Conservation (phyloP, 1,284 basidiomycete genomes). For the Rhodotorula sp. region DNA sequence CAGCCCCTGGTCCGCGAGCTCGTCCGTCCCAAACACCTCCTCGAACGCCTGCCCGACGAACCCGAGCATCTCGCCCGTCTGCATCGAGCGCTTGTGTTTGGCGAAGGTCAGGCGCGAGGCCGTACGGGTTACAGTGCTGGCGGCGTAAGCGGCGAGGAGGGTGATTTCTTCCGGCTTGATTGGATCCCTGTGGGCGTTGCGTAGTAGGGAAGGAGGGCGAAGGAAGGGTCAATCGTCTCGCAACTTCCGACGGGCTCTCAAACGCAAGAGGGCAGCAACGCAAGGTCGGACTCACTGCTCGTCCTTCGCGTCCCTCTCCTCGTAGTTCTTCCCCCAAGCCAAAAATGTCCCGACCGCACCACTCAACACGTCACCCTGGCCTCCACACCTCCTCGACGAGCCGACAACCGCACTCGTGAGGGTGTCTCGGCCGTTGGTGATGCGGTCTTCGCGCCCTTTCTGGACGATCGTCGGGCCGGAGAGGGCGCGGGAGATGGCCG, state of each 20-base stretch:
- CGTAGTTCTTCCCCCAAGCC: constrained; percentile 91
- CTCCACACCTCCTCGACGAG: constrained; percentile 83
- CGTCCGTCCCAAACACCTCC: constrained; percentile 39
- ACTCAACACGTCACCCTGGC: constrained; percentile 76
- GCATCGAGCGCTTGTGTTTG: constrained; percentile 72
- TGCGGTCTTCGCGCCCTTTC: constrained; percentile 74
- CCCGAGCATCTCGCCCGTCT: constrained; percentile 77
- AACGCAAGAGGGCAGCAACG: too few relatives aligned
- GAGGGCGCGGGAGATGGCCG: constrained; percentile 64
- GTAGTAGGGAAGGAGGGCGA: not conserved
- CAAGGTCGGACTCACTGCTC: constrained; percentile 11
- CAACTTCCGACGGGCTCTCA: too few relatives aligned
- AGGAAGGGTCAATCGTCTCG: too few relatives aligned
- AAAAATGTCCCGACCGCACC: constrained; percentile 83
- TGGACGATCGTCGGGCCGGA: constrained; percentile 89
- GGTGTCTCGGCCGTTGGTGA: constrained; percentile 56
- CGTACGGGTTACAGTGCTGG: constrained; percentile 79
- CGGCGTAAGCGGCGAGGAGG: constrained; percentile 81
- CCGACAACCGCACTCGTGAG: constrained; percentile 69
- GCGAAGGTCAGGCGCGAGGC: constrained; percentile 73
- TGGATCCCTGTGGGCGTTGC: constrained; percentile 45
- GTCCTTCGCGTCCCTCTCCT: constrained; percentile 56
- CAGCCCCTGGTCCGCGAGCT: constrained; percentile 12
- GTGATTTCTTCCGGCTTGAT: constrained; percentile 61
- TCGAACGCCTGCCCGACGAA: constrained; percentile 50